Base-by-base conservation (phyloP, 208 protist genomes). In the Wallacemonas sp. region DNA sequence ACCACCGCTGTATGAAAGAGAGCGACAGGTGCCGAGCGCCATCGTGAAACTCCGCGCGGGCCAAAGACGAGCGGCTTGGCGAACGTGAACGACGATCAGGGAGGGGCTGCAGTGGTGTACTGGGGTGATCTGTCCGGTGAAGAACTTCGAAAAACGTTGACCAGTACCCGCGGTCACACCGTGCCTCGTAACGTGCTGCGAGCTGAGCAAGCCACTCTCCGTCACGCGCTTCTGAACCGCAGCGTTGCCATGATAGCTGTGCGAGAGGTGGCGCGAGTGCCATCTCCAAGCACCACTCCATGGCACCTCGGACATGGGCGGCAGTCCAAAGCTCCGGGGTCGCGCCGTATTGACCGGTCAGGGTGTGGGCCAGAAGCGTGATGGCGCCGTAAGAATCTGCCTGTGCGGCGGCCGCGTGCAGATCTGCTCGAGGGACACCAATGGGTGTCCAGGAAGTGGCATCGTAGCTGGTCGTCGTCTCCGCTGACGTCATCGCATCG, bases 141-240 rank as follows among this genome's bases (percentile, higher is more conserved):
- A 6, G 36, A 17, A 19, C 17, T 9, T 9, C 44, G 51, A 58
- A 58, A 19, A 58, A 58, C 12, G 30, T 22, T 9, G 51, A 26
- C 51, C 51, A 58, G 30, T 39, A 58, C n/a, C 51, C 51, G 6
- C 51, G 51, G 41, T 58, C 51, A 38, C 51, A 58, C 28, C 51
- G 51, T 19, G 34, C 51, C n/a, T 58, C 51, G 17, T 58, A 58
- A 2, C 31, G 51, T n/a, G 15, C 51, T 12, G 51, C 24, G 28
- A 58, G 2, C 51, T 24, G 51, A 12, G 30, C 6, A 5, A 58
- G 51, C 51, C 51, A 58, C 15, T 4, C 15, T 3, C 51, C 51
- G 22, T 58, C 51, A 24, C n/a, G 51, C 5, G 12, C 51, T 3
- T 58, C 19, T 9, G 51, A 26, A 17, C 51, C n/a, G 15, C 33